Evolutionary conservation across 108 stramenopile species (phyloP).

Genomic region (Cyclostephanos invisitatus): DNA sequence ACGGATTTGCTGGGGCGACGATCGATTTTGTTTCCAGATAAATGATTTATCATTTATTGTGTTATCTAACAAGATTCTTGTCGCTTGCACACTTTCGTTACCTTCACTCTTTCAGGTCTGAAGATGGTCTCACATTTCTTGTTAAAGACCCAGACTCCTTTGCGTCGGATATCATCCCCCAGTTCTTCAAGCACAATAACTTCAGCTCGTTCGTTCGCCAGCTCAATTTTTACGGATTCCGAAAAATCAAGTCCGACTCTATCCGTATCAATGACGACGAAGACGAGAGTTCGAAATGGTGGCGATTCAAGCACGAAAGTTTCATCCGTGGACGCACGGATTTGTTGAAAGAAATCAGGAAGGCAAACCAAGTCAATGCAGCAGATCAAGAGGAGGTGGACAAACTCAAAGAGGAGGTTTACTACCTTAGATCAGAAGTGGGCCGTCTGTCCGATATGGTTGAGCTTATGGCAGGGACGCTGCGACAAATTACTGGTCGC

Average conservation of each 20-base stretch:
- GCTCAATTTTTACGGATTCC: constrained; percentile 92
- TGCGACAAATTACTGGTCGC: constrained; percentile 7
- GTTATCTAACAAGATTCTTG: neutral
- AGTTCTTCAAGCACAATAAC: constrained; percentile 96
- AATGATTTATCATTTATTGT: no score
- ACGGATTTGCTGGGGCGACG: neutral
- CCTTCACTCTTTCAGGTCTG: constrained; percentile 48
- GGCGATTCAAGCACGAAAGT: constrained; percentile 82
- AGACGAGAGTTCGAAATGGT: constrained; percentile 62
- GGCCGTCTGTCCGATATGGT: constrained; percentile 50
- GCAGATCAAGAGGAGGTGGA: constrained; percentile 80
- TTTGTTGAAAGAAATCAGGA: constrained; percentile 70
- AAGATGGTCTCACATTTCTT: constrained; percentile 76
- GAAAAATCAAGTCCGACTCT: constrained; percentile 80
- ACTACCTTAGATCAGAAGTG: constrained; percentile 53
- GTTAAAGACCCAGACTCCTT: constrained; percentile 79
- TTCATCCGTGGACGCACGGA: constrained; percentile 78
- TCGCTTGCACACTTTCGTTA: constrained; percentile 1
- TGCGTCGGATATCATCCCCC: constrained; percentile 76
- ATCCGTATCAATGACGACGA: constrained; percentile 59
- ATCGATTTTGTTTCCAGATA: no score
- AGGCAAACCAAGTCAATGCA: constrained; percentile 70
- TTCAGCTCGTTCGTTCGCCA: constrained; percentile 91
- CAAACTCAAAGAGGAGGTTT: constrained; percentile 67
- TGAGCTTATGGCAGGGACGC: constrained; percentile 30